Evolutionary conservation across 192 early-diverging fungal species (phyloP).

Genomic region (Backusella circina): DNA sequence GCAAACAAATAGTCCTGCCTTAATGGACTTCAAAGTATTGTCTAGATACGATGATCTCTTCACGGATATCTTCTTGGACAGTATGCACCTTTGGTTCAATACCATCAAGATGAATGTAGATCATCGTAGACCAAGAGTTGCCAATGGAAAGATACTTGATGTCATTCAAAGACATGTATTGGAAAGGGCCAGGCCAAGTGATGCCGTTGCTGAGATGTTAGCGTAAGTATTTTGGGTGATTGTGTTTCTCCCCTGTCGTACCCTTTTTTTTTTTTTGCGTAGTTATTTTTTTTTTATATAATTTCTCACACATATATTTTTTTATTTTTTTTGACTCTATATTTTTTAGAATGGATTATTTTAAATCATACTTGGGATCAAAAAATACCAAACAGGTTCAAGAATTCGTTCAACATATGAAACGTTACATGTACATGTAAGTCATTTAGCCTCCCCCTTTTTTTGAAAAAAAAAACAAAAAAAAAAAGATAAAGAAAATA

Average conservation of each 20-base stretch:
- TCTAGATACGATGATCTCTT: constrained; percentile 51
- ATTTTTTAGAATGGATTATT: constrained; percentile 34
- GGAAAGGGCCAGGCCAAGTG: constrained; percentile 24
- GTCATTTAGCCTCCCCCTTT: not conserved
- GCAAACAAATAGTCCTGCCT: not conserved
- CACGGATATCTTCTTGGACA: constrained; percentile 46
- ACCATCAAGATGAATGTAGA: constrained; percentile 50
- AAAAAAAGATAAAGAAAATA: not conserved
- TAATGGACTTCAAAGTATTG: constrained; percentile 46
- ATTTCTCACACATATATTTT: not conserved
- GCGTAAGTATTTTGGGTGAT: constrained; percentile 29
- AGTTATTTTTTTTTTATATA: not conserved
- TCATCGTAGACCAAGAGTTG: constrained; percentile 20
- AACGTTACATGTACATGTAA: constrained; percentile 36
- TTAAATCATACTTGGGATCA: constrained; percentile 30
- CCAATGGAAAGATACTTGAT: constrained; percentile 27
- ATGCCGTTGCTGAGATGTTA: constrained; percentile 41
- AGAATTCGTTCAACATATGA: constrained; percentile 42
- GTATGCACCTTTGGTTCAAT: constrained; percentile 46
- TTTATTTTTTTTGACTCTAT: not conserved
- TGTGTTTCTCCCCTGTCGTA: not conserved
- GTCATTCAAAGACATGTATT: constrained; percentile 42
- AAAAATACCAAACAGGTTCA: constrained; percentile 29
- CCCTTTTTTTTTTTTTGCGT: not conserved
- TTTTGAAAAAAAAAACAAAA: not conserved